Percentiles rank a stretch among this genome's conserved stretches.
Evolutionary conservation across 768 basidiomycete genomes (phyloP).

Genomic region (Serendipita sp.): DNA sequence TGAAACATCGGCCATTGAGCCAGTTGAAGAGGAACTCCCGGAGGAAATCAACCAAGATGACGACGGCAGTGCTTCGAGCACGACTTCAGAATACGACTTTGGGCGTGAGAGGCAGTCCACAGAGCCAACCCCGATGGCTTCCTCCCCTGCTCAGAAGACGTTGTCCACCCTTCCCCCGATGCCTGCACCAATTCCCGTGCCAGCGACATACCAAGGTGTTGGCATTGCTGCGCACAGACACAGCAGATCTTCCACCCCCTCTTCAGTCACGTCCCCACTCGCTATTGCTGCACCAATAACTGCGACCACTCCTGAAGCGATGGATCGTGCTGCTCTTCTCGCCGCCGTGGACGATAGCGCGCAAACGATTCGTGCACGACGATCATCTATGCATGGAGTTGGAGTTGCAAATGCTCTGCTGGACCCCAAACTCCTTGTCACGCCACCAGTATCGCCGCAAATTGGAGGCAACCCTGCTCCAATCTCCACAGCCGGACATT

Average conservation of each 20-base stretch:
- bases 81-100: slow-evolving; percentile 50
- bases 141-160: slow-evolving; percentile 23
- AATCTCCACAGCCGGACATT: slow-evolving; percentile 10
- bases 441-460: slow-evolving; percentile 55
- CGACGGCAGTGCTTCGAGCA: slow-evolving; percentile 40
- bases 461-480: slow-evolving; percentile 12
- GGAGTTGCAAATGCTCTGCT: slow-evolving; percentile 16
- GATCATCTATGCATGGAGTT: slow-evolving; percentile 43
- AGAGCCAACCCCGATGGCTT: slow-evolving; percentile 57
- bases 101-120: slow-evolving; percentile 28
- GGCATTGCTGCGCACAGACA: slow-evolving; percentile 26
- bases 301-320: slow-evolving; percentile 34
- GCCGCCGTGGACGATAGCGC: slow-evolving; percentile 31
- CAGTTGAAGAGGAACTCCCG: slow-evolving; percentile 14
- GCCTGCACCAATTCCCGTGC: slow-evolving; percentile 1
- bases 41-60: slow-evolving; percentile 12
- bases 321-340: slow-evolving; percentile 2
- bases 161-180: slow-evolving; percentile 19
- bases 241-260: slow-evolving; percentile 63
- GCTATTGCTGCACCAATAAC: slow-evolving; percentile 75
- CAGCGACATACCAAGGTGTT: slow-evolving; percentile 17
- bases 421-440: slow-evolving; percentile 44
- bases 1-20: slow-evolving; percentile 15
- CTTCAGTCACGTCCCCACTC: slow-evolving; percentile 75
- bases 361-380: slow-evolving; percentile 43